These are phyloP conservation scores for Saccharomyces pastorianus DNA, from an alignment of 1,139 yeast genomes.

Conservation along the genomic window DNA sequence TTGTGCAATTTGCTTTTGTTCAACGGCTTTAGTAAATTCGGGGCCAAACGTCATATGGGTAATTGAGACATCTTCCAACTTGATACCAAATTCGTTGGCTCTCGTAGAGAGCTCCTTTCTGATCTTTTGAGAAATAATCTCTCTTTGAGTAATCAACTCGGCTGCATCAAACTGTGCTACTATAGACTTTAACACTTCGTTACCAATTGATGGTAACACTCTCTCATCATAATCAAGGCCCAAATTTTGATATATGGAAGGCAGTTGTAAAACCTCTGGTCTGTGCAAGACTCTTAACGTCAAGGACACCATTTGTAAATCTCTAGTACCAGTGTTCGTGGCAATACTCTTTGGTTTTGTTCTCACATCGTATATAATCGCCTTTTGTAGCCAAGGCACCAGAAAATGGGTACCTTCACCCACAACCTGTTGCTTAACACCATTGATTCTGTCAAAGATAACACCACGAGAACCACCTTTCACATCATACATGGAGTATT, in stretches of 20 bases:
- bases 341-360: conserved; percentile 89
- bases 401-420: conserved; percentile 97
- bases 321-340: conserved; percentile 95
- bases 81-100: conserved; percentile 82
- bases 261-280: conserved; percentile 79
- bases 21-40: conserved; percentile 97
- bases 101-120: conserved; percentile 78
- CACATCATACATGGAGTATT: conserved; percentile 80
- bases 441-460: conserved; percentile 82
- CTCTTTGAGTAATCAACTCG: conserved; percentile 94
- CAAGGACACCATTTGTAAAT: conserved; percentile 88
- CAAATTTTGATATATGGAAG: conserved; percentile 78
- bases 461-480: conserved; percentile 95
- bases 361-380: conserved; percentile 83
- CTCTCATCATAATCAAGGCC: conserved; percentile 96
- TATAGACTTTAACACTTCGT: conserved; percentile 87
- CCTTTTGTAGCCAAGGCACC: conserved; percentile 92
- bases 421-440: conserved; percentile 77
- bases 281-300: conserved; percentile 90
- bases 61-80: conserved; percentile 90
- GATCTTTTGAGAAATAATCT: conserved; percentile 83
- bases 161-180: conserved; percentile 99
- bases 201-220: conserved; percentile 93
- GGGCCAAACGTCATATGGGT: conserved; percentile 96
- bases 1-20: conserved; percentile 97